phyloP scores from a whole-genome alignment of 805 yeast genomes.

The Candida boidinii region DNA sequence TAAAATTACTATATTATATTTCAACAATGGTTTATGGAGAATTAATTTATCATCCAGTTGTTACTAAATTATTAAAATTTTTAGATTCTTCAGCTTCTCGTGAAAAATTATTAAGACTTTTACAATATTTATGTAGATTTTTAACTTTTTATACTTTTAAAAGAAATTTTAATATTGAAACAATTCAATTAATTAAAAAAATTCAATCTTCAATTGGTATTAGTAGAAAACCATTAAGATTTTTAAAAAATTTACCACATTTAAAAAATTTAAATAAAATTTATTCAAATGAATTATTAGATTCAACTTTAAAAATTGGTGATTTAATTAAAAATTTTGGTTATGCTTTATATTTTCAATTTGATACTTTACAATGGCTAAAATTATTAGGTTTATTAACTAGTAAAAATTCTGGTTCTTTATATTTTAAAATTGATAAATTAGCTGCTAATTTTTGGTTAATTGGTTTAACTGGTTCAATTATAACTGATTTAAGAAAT shows the following conservation, averaged over 20 bases:
- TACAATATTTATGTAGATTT: constrained; percentile 76
- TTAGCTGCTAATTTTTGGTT: constrained; percentile 73
- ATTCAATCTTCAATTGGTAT: constrained; percentile 57
- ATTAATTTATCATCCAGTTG: constrained; percentile 78
- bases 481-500: constrained; percentile 50
- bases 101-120: constrained; percentile 70
- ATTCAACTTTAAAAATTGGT: constrained; percentile 44
- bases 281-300: constrained; percentile 61
- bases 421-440: constrained; percentile 39
- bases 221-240: constrained; percentile 77
- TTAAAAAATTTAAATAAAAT: constrained; percentile 60
- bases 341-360: constrained; percentile 51
- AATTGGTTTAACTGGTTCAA: constrained; percentile 54
- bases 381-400: constrained; percentile 49
- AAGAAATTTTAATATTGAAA: constrained; percentile 41
- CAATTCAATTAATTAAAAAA: constrained; percentile 40
- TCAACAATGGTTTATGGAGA: too few relatives aligned
- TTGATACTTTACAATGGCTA: constrained; percentile 58
- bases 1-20: too few relatives aligned
- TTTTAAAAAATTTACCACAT: constrained; percentile 72
- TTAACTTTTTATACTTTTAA: constrained; percentile 52
- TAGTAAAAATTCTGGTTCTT: constrained; percentile 14
- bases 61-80: constrained; percentile 51
- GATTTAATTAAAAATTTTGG: constrained; percentile 50
- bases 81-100: constrained; percentile 62